Percentiles rank a stretch among this genome's conserved stretches.
Evolutionary conservation across 805 yeast genomes (phyloP).

Genomic region (Suhomyces sp.): DNA sequence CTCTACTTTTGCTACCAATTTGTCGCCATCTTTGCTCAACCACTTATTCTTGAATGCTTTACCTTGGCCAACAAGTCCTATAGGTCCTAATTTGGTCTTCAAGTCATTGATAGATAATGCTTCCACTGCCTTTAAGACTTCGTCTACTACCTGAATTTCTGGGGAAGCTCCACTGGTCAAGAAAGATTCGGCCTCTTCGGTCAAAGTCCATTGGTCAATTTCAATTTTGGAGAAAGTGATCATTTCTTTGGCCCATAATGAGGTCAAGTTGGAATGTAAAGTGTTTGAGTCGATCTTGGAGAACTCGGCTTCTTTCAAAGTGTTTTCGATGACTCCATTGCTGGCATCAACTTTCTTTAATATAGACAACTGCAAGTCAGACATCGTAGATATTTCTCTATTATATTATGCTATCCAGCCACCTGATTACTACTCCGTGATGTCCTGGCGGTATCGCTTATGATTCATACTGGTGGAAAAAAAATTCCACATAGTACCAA

Average conservation of each 20-base stretch:
- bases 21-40: slow-evolving; percentile 86
- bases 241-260: slow-evolving; percentile 82
- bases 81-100: slow-evolving; percentile 65
- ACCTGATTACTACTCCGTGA: background rate
- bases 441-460: background rate
- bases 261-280: slow-evolving; percentile 79
- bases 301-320: slow-evolving; percentile 56
- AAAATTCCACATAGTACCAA: slow-evolving; percentile 4
- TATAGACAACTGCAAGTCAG: slow-evolving; percentile 62
- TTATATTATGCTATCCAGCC: background rate
- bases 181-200: slow-evolving; percentile 80
- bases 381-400: slow-evolving; percentile 41
- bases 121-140: slow-evolving; percentile 69
- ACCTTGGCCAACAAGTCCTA: slow-evolving; percentile 93
- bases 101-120: slow-evolving; percentile 82
- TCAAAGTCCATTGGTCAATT: slow-evolving; percentile 68
- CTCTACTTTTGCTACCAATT: slow-evolving; percentile 59
- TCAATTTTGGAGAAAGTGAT: slow-evolving; percentile 71
- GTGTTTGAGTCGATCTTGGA: slow-evolving; percentile 62
- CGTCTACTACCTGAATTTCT: slow-evolving; percentile 74
- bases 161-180: slow-evolving; percentile 76
- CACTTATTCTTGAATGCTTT: slow-evolving; percentile 97
- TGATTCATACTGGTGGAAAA: slow-evolving; percentile 5
- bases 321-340: slow-evolving; percentile 57
- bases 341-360: slow-evolving; percentile 60